Percentiles rank a stretch among this genome's conserved stretches.
Evolutionary conservation across 306 rosid genomes (phyloP).

Genomic region (Lathyrus sativus): DNA sequence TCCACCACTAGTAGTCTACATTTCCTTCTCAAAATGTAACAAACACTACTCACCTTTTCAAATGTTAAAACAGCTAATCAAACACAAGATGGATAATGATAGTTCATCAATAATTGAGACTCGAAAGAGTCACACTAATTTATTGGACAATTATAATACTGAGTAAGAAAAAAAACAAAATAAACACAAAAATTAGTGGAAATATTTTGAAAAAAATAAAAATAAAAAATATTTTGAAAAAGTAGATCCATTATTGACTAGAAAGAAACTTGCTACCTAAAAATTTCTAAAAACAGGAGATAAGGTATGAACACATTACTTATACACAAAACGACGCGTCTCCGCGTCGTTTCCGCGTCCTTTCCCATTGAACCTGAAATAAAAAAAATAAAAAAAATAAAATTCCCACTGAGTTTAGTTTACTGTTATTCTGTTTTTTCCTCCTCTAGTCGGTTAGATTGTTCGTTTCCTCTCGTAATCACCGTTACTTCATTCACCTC

Average conservation of each 20-base stretch:
- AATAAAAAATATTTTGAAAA: no score
- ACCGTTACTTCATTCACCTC: not conserved
- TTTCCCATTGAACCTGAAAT: not conserved
- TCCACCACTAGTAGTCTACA: no score
- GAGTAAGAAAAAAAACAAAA: no score
- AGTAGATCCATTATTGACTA: no score
- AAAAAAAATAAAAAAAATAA: not conserved
- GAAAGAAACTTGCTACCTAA: constrained; percentile 1
- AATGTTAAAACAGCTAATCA: no score
- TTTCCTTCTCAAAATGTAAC: no score
- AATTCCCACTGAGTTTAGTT: not conserved
- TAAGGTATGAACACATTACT: not conserved
- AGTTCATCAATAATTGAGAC: not conserved
- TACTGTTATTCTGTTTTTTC: not conserved
- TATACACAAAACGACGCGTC: not conserved
- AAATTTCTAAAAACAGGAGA: not conserved
- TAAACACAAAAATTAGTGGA: no score
- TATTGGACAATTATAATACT: no score
- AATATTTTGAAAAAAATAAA: no score
- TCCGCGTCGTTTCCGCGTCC: not conserved
- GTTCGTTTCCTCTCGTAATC: not conserved
- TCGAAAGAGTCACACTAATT: no score
- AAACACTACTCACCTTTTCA: no score
- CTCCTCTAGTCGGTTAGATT: not conserved
- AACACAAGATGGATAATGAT: not conserved